Evolutionary conservation across 2,329 filamentous ascomycete species (phyloP), one percentile per base, ranked within the genome.

Genomic region (Alternaria ventricosa): DNA sequence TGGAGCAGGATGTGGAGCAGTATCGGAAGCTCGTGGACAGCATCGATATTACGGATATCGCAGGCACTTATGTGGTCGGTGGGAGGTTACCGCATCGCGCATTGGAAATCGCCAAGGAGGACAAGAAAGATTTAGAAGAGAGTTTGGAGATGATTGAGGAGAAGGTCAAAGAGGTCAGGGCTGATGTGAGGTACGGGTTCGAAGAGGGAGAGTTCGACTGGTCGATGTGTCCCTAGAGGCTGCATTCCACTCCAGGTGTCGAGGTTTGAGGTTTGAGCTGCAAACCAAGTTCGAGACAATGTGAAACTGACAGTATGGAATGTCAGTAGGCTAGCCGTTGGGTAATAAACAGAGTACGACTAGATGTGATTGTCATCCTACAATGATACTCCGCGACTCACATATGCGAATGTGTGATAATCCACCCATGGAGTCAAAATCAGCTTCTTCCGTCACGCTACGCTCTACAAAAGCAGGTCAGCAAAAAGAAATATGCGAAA

Each of bases 21-120:
- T 71, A 70, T 15, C 53, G 62, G 1, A 28, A 18, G 13, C 41
- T 70, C 0, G 57, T 60, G 2, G 59, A 50, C 10, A 28, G 49
- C 2, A 57, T 70, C 6, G 30, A 63, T n/a, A 55, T 69, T 3
- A 64, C 57, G 5, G 66, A 67, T 55, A 27, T 71, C 2, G 61
- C 63, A 8, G 67, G 57, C 13, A 50, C 69, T 25, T 70, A 71
- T 41, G 45, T 66, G 1, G 57, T 63, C 8, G 66, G 64, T 12
- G 69, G 69, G 2, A 57, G 50, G 18, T 45, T 28, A 5, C 50
- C 33, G 3, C 55, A 60, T 43, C 51, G 55, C 28, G 69, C 69
- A 27, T 59, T 66, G 49, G 60, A 65, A 25, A 53, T 69, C 36
- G 69, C 63, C 23, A 69, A 63, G 22, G 50, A 57, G 5, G 68